Percentiles rank a stretch among this genome's conserved stretches.
Conservation (phyloP, 306 rosid genomes). For the Sicyos edulis region DNA sequence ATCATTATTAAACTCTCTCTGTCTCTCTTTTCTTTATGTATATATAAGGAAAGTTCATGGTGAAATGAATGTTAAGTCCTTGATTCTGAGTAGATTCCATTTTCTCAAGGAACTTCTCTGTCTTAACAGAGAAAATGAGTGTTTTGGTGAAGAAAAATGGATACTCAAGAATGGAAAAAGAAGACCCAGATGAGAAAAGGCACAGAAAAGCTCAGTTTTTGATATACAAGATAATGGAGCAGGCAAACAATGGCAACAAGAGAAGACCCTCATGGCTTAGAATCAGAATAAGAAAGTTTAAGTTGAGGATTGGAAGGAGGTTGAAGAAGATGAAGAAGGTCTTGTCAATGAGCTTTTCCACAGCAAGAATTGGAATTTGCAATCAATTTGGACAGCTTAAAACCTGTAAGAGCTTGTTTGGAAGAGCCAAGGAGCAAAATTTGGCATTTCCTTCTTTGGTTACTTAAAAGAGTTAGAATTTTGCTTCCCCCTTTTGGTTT, state of each 20-base stretch:
- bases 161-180: conserved; percentile 71
- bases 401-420: conserved; percentile 48
- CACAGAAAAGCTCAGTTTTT: conserved; percentile 74
- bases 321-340: conserved; percentile 54
- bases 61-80: neutral
- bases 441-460: conserved; percentile 17
- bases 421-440: conserved; percentile 26
- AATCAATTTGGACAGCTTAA: conserved; percentile 46
- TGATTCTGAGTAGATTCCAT: conserved; percentile 7
- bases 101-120: neutral
- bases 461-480: conserved; percentile 1
- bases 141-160: conserved; percentile 15
- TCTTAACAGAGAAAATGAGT: conserved; percentile 14
- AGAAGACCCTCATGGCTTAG: conserved; percentile 39
- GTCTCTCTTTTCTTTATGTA: neutral
- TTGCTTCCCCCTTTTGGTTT: neutral
- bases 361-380: conserved; percentile 42
- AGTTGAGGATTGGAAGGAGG: conserved; percentile 70
- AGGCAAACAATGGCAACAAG: conserved; percentile 33
- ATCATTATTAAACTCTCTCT: conserved; percentile 3
- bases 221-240: conserved; percentile 61
- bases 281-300: conserved; percentile 61
- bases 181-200: conserved; percentile 55
- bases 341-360: conserved; percentile 33
- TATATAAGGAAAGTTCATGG: neutral